Percentiles rank a stretch among this genome's conserved stretches.
phyloP scores from a whole-genome alignment of 345 rosid genomes.

The Geranium brycei region DNA sequence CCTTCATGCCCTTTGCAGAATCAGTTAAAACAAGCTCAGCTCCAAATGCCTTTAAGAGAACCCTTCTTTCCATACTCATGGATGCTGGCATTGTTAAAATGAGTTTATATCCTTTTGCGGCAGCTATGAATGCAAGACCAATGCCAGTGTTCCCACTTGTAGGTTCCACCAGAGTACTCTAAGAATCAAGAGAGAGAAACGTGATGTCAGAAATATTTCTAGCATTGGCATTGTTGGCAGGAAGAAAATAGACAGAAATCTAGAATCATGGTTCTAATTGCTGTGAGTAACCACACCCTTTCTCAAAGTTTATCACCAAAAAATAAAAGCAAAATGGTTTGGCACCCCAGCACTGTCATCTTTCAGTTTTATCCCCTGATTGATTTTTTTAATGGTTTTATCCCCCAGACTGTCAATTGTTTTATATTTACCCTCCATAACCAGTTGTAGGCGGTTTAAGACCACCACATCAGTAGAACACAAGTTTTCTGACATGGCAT shows the following conservation, averaged over 20 bases:
- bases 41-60: slow-evolving; percentile 76
- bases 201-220: slow-evolving; percentile 2
- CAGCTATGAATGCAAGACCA: slow-evolving; percentile 76
- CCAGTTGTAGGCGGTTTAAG: too few species aligned
- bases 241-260: neutral
- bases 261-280: neutral
- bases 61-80: slow-evolving; percentile 79
- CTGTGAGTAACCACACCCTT: neutral
- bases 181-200: slow-evolving; percentile 7
- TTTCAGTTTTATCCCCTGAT: too few species aligned
- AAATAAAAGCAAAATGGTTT: too few species aligned
- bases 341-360: too few species aligned
- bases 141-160: slow-evolving; percentile 95
- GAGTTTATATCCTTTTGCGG: slow-evolving; percentile 62
- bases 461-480: too few species aligned
- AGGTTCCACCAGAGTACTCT: slow-evolving; percentile 79
- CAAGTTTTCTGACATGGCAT: too few species aligned
- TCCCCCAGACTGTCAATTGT: too few species aligned
- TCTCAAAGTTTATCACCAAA: too few species aligned
- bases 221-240: neutral
- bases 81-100: slow-evolving; percentile 74
- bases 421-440: too few species aligned
- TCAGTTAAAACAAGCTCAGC: slow-evolving; percentile 78
- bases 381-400: too few species aligned
- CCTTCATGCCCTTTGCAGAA: slow-evolving; percentile 69